Evolutionary conservation across 2,329 filamentous ascomycete species (phyloP).

Genomic region (Coniochaeta hoffmannii): DNA sequence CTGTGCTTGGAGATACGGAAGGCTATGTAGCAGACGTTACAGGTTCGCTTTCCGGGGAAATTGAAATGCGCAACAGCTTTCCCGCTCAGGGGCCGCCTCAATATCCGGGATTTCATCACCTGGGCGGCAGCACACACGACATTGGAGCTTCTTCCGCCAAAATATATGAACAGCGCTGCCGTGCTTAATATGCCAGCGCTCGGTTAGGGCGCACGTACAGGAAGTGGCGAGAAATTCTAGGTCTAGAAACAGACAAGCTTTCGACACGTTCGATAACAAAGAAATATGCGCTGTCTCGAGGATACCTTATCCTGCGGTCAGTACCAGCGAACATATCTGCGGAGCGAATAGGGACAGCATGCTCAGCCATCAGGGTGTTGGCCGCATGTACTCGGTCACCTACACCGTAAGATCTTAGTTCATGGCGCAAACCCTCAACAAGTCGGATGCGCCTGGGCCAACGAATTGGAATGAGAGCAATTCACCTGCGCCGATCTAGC

Average conservation of each 20-base stretch:
- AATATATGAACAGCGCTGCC: neutral
- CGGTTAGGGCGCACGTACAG: neutral
- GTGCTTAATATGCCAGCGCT: neutral
- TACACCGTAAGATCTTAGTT: too few relatives aligned
- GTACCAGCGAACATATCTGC: conserved; percentile 13
- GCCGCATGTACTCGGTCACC: neutral
- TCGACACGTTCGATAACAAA: neutral
- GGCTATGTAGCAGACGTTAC: neutral
- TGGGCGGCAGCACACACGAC: neutral
- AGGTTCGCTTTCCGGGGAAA: neutral
- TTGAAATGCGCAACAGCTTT: neutral
- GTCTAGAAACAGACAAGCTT: neutral
- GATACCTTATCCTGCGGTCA: conserved; percentile 5
- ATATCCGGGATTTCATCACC: conserved; percentile 1
- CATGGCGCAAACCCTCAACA: neutral
- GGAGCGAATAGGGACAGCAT: conserved; percentile 14
- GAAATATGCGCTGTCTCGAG: too few relatives aligned
- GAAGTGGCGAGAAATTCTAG: neutral
- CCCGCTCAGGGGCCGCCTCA: conserved; percentile 1
- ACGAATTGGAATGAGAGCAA: neutral
- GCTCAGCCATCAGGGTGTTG: neutral
- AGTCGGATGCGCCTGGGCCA: neutral
- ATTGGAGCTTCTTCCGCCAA: neutral
- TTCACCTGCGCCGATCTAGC: neutral
- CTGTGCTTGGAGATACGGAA: too few relatives aligned